Base-by-base conservation (phyloP, 163 green algal genomes). In the Scenedesmus sp. region DNA sequence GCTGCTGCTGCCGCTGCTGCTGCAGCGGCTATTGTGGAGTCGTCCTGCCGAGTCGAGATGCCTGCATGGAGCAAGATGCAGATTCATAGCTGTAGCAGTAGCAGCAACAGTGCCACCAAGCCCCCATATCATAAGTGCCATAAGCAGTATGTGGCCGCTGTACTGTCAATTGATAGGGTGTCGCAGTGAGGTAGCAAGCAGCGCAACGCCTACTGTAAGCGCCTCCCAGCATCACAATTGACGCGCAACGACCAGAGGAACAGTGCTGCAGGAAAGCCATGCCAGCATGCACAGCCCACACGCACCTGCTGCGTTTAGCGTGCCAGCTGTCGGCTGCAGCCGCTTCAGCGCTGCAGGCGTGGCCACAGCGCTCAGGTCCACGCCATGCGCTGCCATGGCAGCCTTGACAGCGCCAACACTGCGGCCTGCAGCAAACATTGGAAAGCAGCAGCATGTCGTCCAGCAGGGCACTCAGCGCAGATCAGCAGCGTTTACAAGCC, bases 311-410 rank as follows among this genome's bases (percentile, higher is more conserved):
- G 70, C 87, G 60, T 73, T 86, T 16, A 91, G 70, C 7, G 87
- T 91, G 10, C 87, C 87, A 57, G 73, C 70, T 86, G 87, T 91
- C 13, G 87, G 87, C 70, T 86, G 73, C 70, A 91, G 23, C 76
- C 74, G 67, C 70, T 81, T 91, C 34, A 91, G 16, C 15, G 87
- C 57, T 54, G 55, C 57, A 10, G 74, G 73, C 46, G 87, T 91
- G 54, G 84, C 60, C 46, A 91, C 34, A 3, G 55, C 56, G 10
- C 67, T 91, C 20, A 81, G 8, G 56, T 91, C 73, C 20, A 91
- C 12, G 23, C 87, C 87, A 23, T 85, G 87, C 12, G 87, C 87
- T 86, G 87, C 87, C n/a, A 62, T 52, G 23, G 67, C 70, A 85
- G 66, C 56, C 73, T 84, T 85, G 74, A 91, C n/a, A 46, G 70